These are phyloP conservation scores for Tetrahymena thermophila DNA, from an alignment of 73 alveolate genomes.

Conservation along the genomic window DNA sequence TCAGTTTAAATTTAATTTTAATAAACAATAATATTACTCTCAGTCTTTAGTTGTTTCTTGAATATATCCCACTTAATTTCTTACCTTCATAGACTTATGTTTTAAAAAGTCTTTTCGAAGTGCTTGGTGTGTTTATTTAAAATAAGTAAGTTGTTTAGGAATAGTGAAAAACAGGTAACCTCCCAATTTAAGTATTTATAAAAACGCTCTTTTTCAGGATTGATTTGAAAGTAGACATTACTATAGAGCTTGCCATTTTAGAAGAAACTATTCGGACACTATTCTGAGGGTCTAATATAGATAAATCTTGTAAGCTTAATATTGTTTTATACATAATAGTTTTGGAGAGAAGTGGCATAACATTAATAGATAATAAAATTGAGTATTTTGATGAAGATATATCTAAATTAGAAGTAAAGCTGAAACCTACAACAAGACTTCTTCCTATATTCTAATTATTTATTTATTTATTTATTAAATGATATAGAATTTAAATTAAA, in stretches of 20 bases:
- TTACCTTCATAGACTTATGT: background rate
- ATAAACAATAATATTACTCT: background rate
- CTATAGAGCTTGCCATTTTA: background rate
- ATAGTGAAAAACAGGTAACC: background rate
- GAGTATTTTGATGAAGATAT: background rate
- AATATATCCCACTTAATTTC: background rate
- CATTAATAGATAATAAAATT: background rate
- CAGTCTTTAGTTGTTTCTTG: background rate
- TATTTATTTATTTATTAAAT: background rate
- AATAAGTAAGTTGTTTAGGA: background rate
- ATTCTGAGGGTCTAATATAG: background rate
- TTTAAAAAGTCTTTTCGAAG: background rate
- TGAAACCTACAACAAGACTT: background rate
- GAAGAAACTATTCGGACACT: background rate
- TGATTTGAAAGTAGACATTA: background rate
- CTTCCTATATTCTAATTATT: background rate
- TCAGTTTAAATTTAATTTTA: background rate
- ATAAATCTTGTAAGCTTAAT: background rate
- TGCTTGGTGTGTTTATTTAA: background rate
- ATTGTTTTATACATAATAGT: background rate
- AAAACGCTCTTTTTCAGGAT: background rate
- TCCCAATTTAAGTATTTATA: background rate
- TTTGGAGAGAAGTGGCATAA: background rate
- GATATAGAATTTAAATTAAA: background rate
- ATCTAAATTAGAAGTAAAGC: background rate